These are phyloP conservation scores for Rhizophagus clarus DNA, from an alignment of 192 early-diverging fungal genomes.

Conservation along the genomic window DNA sequence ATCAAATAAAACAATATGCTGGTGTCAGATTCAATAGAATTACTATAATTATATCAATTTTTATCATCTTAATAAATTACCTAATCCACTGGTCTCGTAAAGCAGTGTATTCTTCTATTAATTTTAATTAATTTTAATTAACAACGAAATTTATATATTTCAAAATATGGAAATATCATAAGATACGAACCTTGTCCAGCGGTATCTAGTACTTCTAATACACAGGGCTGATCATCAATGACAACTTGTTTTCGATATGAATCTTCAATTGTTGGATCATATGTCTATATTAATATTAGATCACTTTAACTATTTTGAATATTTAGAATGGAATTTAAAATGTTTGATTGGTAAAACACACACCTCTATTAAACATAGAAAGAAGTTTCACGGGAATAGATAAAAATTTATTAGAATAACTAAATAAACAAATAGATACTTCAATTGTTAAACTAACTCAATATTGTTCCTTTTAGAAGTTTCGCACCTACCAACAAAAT, in stretches of 20 bases:
- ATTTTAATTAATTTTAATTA: too few species aligned
- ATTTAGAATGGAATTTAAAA: not conserved
- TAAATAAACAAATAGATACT: too few species aligned
- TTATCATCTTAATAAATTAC: conserved; percentile 37
- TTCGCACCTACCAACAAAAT: conserved; percentile 46
- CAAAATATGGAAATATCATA: too few species aligned
- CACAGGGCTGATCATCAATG: conserved; percentile 95
- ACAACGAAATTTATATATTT: too few species aligned
- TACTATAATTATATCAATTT: not conserved
- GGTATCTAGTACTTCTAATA: conserved; percentile 96
- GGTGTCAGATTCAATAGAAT: not conserved
- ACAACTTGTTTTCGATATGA: conserved; percentile 96
- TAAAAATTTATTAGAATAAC: not conserved
- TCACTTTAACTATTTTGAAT: too few species aligned
- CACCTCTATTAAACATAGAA: not conserved
- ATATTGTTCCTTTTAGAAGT: not conserved
- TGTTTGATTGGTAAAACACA: not conserved
- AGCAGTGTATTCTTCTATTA: conserved; percentile 82
- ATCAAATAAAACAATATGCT: not conserved
- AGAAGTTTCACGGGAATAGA: not conserved
- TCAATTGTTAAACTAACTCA: not conserved
- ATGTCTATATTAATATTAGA: conserved; percentile 72
- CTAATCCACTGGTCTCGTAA: conserved; percentile 82
- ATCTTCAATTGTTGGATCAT: conserved; percentile 98
- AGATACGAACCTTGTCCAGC: conserved; percentile 71